These are phyloP conservation scores for Trichoderma breve DNA, from an alignment of 2,329 filamentous ascomycete species.

Conservation along the genomic window DNA sequence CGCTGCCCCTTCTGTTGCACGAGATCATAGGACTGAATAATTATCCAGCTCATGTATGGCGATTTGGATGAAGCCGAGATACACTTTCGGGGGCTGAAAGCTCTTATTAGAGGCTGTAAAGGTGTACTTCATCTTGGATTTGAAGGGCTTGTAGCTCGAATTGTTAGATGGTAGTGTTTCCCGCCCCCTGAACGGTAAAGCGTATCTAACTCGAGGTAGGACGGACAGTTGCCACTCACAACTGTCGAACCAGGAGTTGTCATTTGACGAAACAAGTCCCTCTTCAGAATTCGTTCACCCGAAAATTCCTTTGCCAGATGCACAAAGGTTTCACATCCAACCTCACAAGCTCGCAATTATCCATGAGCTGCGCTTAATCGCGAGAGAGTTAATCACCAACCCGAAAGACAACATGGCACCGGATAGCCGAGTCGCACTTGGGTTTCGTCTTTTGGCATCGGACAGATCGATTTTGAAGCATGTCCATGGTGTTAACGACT, in stretches of 20 bases:
- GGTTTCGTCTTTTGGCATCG: not conserved
- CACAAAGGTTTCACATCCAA: not conserved
- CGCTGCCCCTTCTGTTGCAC: not conserved
- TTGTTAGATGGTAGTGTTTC: not conserved
- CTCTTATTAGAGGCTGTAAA: not conserved
- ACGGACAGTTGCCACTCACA: constrained; percentile 4
- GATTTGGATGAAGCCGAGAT: not conserved
- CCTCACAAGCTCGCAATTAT: not conserved
- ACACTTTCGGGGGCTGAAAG: not conserved
- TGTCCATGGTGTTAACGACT: not conserved
- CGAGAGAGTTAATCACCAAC: not conserved
- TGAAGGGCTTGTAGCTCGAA: not conserved
- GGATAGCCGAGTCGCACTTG: not conserved
- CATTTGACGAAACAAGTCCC: not conserved
- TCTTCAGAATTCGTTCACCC: not conserved
- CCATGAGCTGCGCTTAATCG: not conserved
- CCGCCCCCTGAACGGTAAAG: not conserved
- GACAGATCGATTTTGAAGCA: not conserved
- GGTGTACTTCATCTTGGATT: not conserved
- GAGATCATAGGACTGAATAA: not conserved
- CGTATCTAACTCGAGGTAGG: not conserved
- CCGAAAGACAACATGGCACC: not conserved
- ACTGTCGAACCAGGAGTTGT: not conserved
- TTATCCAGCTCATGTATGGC: not conserved
- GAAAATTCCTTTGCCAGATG: not conserved